phyloP scores from a whole-genome alignment of 2,329 filamentous ascomycete genomes.

The Cercospora sp. region DNA sequence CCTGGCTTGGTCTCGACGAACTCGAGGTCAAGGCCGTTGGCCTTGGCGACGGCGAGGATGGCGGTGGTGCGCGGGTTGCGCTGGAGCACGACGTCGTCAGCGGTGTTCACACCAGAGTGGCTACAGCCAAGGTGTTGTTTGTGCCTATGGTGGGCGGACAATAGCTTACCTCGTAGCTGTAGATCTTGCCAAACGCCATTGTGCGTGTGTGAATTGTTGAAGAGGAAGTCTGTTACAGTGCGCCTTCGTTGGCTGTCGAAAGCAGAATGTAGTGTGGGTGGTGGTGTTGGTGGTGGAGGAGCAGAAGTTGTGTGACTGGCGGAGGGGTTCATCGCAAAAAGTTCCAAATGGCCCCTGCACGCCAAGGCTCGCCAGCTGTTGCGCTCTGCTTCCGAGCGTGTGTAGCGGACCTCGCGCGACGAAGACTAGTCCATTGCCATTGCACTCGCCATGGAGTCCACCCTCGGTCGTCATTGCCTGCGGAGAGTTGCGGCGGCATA shows the following conservation, averaged over 20 bases:
- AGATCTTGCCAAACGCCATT: conserved; percentile 86
- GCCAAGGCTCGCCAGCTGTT: not conserved
- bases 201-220: conserved; percentile 23
- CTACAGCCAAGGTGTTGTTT: conserved; percentile 17
- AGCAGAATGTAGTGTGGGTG: conserved; percentile 11
- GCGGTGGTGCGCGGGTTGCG: conserved; percentile 85
- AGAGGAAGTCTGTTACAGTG: conserved; percentile 20
- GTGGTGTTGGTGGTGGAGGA: conserved; percentile 15
- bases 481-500: conserved; percentile 35
- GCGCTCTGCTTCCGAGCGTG: not conserved
- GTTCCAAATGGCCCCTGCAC: conserved; percentile 2
- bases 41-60: conserved; percentile 93
- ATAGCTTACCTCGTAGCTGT: conserved; percentile 72
- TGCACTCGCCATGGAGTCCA: conserved; percentile 34
- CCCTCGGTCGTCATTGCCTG: conserved; percentile 34
- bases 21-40: conserved; percentile 92
- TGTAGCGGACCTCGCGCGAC: not conserved
- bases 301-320: conserved; percentile 11
- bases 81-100: conserved; percentile 49
- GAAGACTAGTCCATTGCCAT: not conserved
- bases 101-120: not conserved
- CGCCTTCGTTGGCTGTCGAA: conserved; percentile 39
- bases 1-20: conserved; percentile 69
- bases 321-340: conserved; percentile 8
- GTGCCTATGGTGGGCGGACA: conserved; percentile 3